Evolutionary conservation across 805 yeast species (phyloP), one percentile per base, ranked within the genome.

Genomic region (Saturnispora kantuleensis): DNA sequence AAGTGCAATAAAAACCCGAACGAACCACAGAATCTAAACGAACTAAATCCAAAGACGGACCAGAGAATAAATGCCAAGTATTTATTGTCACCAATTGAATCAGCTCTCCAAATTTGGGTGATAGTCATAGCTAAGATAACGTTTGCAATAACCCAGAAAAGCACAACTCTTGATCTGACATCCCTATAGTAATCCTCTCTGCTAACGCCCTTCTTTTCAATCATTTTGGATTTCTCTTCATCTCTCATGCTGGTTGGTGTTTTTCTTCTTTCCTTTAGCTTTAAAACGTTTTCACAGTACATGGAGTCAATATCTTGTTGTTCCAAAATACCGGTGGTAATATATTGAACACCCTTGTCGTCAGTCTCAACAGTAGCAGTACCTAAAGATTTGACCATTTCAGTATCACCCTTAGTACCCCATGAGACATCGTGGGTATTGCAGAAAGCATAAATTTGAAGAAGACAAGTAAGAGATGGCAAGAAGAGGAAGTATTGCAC

Each of bases 371-470:
- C 83, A 29, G 84, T 84, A 41, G 95, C 95, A 38, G 84, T 81
- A 39, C 95, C 89, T 32, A 81, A 68, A 49, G 76, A 82, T 51
- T 77, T 76, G 15, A 77, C 74, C 38, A 78, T 82, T 48, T 75
- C 76, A 51, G 81, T 84, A 49, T 89, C 96, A 53, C 98, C 98
- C 61, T 90, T 90, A 2, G 98, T 90, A 65, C 98, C 98, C 98
- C 98, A 90, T 0, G 96, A 84, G 41, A 93, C 96, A 69, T 90
- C 98, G 65, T 90, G 97, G 3, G 97, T 90, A 62, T 90, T 90
- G 68, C 98, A 90, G 65, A 90, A 88, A 1, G 98, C 97, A 67
- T 88, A 90, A 47, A 93, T 88, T 65, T 90, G 97, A 46, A 90
- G 69, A 2, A 96, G 81, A 66, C 96, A 86, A 4, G 94, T 84